phyloP scores from a whole-genome alignment of 257 asterid genomes.

The Cynanchum wilfordii region DNA sequence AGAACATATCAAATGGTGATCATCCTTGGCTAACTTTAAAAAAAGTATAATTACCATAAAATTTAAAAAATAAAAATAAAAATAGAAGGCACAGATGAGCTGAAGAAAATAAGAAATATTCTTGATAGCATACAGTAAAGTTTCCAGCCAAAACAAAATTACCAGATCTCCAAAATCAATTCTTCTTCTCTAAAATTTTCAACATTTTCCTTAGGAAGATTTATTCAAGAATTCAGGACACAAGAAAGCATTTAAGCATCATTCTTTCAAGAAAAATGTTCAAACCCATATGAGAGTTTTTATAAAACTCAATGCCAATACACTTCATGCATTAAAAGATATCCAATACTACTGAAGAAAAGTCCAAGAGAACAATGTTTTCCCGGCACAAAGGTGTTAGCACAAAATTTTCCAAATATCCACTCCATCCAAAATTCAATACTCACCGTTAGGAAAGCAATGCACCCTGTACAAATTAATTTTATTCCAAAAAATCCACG shows the following conservation, averaged over 20 bases:
- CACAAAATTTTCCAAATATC: background rate
- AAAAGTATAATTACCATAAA: background rate
- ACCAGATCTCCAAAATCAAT: background rate
- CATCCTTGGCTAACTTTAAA: background rate
- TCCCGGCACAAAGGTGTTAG: background rate
- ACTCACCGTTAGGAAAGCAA: background rate
- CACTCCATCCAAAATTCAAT: background rate
- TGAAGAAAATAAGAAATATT: background rate
- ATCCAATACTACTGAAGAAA: background rate
- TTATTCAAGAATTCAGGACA: background rate
- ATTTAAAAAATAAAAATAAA: background rate
- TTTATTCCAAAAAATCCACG: too few relatives aligned
- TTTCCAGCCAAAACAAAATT: background rate
- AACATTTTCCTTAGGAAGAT: background rate
- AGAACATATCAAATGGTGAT: background rate
- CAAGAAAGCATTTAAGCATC: background rate
- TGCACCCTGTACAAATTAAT: too few relatives aligned
- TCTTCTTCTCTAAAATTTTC: background rate
- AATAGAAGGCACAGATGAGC: background rate
- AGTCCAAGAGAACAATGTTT: background rate
- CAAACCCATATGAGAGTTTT: background rate
- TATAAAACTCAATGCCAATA: background rate
- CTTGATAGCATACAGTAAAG: background rate
- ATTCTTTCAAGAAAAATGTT: background rate
- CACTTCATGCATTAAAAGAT: background rate